Evolutionary conservation across 345 rosid species (phyloP), one percentile per base, ranked within the genome.

Genomic region (Aquilaria yunnanensis): DNA sequence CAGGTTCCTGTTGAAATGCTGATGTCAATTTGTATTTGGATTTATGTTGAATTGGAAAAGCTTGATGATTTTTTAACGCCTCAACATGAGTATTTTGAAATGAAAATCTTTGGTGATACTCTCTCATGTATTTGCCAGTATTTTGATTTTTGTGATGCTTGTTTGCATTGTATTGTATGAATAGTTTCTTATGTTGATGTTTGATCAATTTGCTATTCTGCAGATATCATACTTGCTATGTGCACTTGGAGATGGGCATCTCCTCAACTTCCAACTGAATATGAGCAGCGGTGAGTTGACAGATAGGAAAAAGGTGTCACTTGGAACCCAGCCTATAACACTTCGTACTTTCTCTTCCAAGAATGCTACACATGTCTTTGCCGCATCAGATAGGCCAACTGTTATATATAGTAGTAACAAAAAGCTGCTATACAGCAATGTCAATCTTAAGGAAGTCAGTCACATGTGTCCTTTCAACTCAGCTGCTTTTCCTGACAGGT

Each of bases 401-500:
- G 96, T 89, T 53, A 91, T 89, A 69, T 95, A 95, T 75, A 95
- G 97, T 75, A 95, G 99, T 69, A 95, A 91, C 80, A 95, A 89
- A 76, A 95, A 95, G 67, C 83, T 95, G 51, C 80, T 95, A 11
- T 95, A 91, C 71, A 91, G 96, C 84, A 95, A 93, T 73, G 97
- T 95, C 60, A 93, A 90, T 80, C 78, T 88, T 54, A 93, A 88
- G 79, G 97, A 90, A 90, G 98, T 93, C 72, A 85, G 90, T 73
- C 92, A 93, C 67, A 90, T 93, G 89, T 88, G 97, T 71, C 97
- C 95, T 54, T 90, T 90, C 74, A 93, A 88, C 78, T 81, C 94
- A 76, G 92, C 97, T 77, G 96, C 97, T 70, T 93, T 90, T 75
- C 97, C 96, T 37, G 96, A 93, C 82, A 85, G 98, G 97, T 89